These are phyloP conservation scores for Trichoderma virens DNA, from an alignment of 495 filamentous ascomycete species.

Conservation along the genomic window DNA sequence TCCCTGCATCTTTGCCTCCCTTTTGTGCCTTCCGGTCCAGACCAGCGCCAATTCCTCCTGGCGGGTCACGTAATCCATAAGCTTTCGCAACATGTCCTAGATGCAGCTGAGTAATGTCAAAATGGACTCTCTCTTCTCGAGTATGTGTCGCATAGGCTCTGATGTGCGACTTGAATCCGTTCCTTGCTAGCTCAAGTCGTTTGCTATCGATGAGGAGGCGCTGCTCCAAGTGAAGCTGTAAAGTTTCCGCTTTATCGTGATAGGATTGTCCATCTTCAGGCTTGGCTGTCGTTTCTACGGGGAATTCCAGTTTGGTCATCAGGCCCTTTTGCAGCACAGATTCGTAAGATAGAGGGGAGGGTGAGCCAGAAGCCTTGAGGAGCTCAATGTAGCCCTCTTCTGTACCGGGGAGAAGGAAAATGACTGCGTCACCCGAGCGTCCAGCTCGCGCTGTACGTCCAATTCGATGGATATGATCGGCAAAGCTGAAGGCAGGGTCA, in stretches of 20 bases:
- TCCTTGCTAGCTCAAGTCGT: conserved; percentile 61
- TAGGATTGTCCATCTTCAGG: conserved; percentile 28
- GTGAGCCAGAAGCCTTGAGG: conserved; percentile 41
- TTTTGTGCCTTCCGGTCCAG: conserved; percentile 28
- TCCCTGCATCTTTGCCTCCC: conserved; percentile 11
- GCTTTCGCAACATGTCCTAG: conserved; percentile 90
- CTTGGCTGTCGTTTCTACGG: conserved; percentile 21
- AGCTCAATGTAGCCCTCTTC: conserved; percentile 86
- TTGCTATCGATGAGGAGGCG: conserved; percentile 32
- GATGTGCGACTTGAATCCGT: conserved; percentile 85
- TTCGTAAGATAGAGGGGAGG: conserved; percentile 34
- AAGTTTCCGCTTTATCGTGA: conserved; percentile 35
- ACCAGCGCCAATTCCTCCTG: conserved; percentile 62
- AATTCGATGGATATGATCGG: conserved; percentile 90
- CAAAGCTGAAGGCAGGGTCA: conserved; percentile 82
- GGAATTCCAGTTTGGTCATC: conserved; percentile 31
- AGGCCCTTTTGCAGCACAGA: conserved; percentile 50
- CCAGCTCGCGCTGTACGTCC: conserved; percentile 92
- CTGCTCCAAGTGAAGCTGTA: conserved; percentile 44
- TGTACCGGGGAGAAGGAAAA: conserved; percentile 82
- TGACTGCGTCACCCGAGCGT: conserved; percentile 72
- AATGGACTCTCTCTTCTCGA: conserved; percentile 68
- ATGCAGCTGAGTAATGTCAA: conserved; percentile 83
- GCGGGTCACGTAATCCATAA: conserved; percentile 81
- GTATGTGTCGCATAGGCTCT: conserved; percentile 93